Conservation (phyloP, 2,329 filamentous ascomycete species). For the Colletotrichum shisoi region DNA sequence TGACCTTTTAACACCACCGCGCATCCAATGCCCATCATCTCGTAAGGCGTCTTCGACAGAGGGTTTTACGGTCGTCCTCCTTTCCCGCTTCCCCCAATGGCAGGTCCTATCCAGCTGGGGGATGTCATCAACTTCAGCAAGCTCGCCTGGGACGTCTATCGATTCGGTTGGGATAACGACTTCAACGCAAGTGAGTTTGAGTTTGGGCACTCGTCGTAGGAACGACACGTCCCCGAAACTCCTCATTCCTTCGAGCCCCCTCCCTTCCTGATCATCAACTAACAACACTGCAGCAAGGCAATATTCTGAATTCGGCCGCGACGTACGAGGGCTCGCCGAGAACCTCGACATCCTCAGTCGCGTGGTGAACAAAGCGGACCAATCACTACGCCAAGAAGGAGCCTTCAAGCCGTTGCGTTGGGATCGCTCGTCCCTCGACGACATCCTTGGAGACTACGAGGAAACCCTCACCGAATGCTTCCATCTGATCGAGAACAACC, state of each 20-base stretch:
- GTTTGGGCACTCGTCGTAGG: constrained; percentile 32
- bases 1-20: constrained; percentile 10
- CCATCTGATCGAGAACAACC: constrained; percentile 45
- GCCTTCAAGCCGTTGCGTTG: constrained; percentile 39
- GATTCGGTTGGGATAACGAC: constrained; percentile 47
- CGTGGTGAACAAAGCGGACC: constrained; percentile 45
- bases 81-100: constrained; percentile 23
- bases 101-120: constrained; percentile 43
- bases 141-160: constrained; percentile 49
- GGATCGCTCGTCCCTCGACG: constrained; percentile 39
- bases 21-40: constrained; percentile 19
- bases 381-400: constrained; percentile 43
- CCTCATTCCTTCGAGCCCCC: neutral
- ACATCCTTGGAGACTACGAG: constrained; percentile 48
- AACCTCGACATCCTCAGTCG: constrained; percentile 46
- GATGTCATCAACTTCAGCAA: constrained; percentile 47
- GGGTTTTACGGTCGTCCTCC: neutral
- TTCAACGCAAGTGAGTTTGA: constrained; percentile 48
- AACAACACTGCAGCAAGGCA: constrained; percentile 42
- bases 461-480: constrained; percentile 47
- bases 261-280: neutral
- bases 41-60: constrained; percentile 18
- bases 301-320: constrained; percentile 47
- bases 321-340: constrained; percentile 45
- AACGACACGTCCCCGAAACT: neutral